Evolutionary conservation across 768 basidiomycete species (phyloP).

Genomic region (Trametes gibbosa): DNA sequence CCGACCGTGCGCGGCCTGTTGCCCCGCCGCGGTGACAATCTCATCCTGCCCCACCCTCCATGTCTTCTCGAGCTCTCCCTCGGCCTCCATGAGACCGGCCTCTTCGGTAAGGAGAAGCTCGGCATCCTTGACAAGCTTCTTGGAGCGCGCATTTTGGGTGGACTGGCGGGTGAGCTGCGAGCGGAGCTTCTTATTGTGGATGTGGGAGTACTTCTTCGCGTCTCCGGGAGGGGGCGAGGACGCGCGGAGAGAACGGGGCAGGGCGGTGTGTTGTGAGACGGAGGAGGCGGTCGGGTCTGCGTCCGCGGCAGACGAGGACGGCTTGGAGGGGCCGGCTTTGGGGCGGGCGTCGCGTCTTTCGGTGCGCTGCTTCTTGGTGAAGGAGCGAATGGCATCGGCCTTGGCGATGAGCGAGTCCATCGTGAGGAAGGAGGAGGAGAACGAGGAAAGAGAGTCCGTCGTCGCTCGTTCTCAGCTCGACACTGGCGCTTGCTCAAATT

Average conservation of each 20-base stretch:
- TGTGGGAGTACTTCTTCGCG: conserved; percentile 52
- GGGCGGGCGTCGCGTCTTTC: conserved; percentile 19
- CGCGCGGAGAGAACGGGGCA: conserved; percentile 68
- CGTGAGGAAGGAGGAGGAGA: background rate
- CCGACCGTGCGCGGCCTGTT: conserved; percentile 73
- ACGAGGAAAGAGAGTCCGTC: background rate
- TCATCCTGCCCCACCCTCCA: conserved; percentile 87
- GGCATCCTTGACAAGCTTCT: conserved; percentile 64
- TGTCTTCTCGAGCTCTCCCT: conserved; percentile 81
- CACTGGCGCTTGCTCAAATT: conserved; percentile 4
- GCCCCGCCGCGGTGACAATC: conserved; percentile 60
- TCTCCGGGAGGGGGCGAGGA: conserved; percentile 45
- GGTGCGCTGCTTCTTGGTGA: conserved; percentile 34
- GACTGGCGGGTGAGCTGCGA: conserved; percentile 62
- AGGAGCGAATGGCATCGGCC: conserved; percentile 55
- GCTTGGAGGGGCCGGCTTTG: conserved; percentile 14
- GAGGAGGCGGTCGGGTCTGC: conserved; percentile 23
- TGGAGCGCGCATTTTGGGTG: conserved; percentile 57
- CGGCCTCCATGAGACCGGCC: conserved; percentile 69
- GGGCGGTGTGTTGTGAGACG: conserved; percentile 41
- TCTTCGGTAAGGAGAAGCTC: conserved; percentile 70
- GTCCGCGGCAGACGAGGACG: background rate
- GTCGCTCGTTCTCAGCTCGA: background rate
- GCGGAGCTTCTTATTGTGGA: conserved; percentile 76
- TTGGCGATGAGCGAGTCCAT: conserved; percentile 78